phyloP scores from a whole-genome alignment of 257 asterid species.

The Ophiorrhiza pumila region DNA sequence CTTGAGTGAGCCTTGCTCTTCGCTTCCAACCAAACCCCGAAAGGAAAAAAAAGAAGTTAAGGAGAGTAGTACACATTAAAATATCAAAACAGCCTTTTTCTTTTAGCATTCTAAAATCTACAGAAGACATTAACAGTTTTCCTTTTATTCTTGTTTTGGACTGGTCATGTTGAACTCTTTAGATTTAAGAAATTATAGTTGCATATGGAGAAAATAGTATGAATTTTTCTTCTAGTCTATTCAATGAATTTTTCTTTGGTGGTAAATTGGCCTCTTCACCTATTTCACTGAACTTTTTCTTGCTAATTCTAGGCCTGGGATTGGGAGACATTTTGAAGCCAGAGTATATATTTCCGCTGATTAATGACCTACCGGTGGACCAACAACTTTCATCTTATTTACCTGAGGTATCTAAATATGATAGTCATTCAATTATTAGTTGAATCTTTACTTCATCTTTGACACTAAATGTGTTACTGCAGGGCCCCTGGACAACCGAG shows the following conservation, averaged over 20 bases:
- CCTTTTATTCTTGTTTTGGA: background rate
- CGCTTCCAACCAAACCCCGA: no score
- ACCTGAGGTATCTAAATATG: slow-evolving; percentile 61
- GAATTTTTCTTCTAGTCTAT: background rate
- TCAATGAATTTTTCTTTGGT: background rate
- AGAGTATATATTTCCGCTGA: slow-evolving; percentile 59
- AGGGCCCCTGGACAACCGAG: slow-evolving; percentile 82
- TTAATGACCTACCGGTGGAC: slow-evolving; percentile 62
- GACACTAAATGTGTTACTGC: slow-evolving; percentile 25
- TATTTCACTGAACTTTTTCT: slow-evolving; percentile 8
- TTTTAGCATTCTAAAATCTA: background rate
- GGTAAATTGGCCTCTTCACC: background rate
- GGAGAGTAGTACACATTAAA: background rate
- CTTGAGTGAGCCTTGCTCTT: background rate
- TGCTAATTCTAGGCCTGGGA: slow-evolving; percentile 62
- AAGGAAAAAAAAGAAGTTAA: no score
- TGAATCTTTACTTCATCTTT: slow-evolving; percentile 20
- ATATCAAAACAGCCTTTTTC: background rate
- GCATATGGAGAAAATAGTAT: background rate
- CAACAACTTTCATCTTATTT: slow-evolving; percentile 64
- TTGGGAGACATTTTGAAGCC: slow-evolving; percentile 95
- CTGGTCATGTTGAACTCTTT: background rate
- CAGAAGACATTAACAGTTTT: background rate
- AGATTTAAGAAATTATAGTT: background rate
- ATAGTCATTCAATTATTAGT: slow-evolving; percentile 6